A percentile compares a stretch with the other conserved stretches of the same genome.
Conservation (phyloP, 768 basidiomycete genomes). For the Tulasnella sp. region DNA sequence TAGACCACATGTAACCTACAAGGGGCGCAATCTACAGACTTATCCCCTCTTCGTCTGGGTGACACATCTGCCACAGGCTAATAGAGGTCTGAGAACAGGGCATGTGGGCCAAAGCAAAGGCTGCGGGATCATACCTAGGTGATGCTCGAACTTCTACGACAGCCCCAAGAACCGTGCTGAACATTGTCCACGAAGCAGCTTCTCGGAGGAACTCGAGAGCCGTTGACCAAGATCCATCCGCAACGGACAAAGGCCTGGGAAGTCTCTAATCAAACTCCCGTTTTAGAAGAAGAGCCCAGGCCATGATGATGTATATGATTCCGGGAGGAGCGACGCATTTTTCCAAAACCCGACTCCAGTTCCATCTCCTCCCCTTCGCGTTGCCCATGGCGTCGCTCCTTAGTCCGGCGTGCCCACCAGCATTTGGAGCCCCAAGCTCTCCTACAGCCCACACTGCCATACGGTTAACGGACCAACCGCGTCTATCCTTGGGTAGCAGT, state of each 20-base stretch:
- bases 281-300: conserved; percentile 55
- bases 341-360: conserved; percentile 68
- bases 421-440: not conserved
- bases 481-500: conserved; percentile 20
- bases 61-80: too few species aligned
- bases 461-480: conserved; percentile 13
- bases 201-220: too few species aligned
- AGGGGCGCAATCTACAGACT: too few species aligned
- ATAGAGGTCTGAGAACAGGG: not conserved
- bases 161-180: not conserved
- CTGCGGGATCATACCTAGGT: not conserved
- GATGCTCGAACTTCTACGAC: not conserved
- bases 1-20: not conserved
- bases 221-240: not conserved
- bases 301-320: conserved; percentile 72
- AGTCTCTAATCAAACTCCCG: conserved; percentile 37
- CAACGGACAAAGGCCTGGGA: not conserved
- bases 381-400: conserved; percentile 15
- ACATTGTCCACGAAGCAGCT: not conserved
- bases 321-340: conserved; percentile 73
- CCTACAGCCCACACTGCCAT: conserved; percentile 16
- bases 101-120: not conserved
- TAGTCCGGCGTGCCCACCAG: not conserved
- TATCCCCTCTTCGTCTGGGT: too few species aligned
- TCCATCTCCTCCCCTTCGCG: conserved; percentile 49